A percentile compares a stretch with the other conserved stretches of the same genome.
Conservation (phyloP, 371 early-diverging fungal genomes). For the Apophysomyces trapeziformis region DNA sequence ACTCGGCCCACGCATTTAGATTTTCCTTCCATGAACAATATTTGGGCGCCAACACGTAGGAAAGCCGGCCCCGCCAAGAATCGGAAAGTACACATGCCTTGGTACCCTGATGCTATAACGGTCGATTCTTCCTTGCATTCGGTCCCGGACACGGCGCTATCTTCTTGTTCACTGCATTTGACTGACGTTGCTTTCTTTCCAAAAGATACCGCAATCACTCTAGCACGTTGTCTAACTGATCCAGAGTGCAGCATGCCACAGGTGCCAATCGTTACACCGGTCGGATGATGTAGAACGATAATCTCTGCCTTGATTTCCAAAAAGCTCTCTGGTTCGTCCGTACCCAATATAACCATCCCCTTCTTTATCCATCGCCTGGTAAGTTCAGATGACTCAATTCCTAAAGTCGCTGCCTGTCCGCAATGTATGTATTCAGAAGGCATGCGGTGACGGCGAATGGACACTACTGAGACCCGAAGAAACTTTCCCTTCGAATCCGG, state of each 20-base stretch:
- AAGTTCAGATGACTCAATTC: slow-evolving; percentile 59
- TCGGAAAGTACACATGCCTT: slow-evolving; percentile 62
- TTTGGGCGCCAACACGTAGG: slow-evolving; percentile 70
- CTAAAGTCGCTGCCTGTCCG: slow-evolving; percentile 87
- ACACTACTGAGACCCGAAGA: slow-evolving; percentile 62
- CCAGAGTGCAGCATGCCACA: slow-evolving; percentile 94
- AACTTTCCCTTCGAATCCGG: slow-evolving; percentile 60
- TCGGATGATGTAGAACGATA: slow-evolving; percentile 81
- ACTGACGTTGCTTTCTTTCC: background rate
- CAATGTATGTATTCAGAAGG: slow-evolving; percentile 71
- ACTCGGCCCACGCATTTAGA: slow-evolving; percentile 94
- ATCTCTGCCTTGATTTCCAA: slow-evolving; percentile 88
- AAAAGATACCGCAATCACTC: slow-evolving; percentile 36
- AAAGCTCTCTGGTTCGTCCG: slow-evolving; percentile 55
- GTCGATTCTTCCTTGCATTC: background rate
- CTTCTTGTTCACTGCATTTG: background rate
- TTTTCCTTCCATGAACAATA: slow-evolving; percentile 80
- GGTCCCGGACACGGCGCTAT: background rate
- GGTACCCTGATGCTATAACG: slow-evolving; percentile 45
- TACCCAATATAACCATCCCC: slow-evolving; percentile 85
- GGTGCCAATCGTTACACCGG: slow-evolving; percentile 63
- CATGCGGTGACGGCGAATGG: slow-evolving; percentile 89
- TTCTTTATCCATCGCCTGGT: slow-evolving; percentile 65
- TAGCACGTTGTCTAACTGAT: slow-evolving; percentile 84
- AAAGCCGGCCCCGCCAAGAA: slow-evolving; percentile 87